Conservation (phyloP, 805 yeast species). For the Teunomyces funiuensis region DNA sequence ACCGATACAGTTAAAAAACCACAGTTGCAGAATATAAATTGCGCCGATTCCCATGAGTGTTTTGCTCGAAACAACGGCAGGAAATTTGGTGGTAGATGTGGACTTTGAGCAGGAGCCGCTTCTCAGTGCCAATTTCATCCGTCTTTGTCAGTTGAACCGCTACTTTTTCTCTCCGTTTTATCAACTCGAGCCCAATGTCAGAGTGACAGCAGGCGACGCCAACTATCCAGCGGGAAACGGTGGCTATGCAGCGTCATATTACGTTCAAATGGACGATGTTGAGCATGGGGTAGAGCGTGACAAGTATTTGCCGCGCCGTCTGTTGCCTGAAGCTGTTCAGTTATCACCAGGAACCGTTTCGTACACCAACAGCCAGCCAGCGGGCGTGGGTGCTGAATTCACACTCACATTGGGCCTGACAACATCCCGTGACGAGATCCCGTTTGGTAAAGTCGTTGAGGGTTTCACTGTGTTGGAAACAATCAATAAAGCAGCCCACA, state of each 20-base stretch:
- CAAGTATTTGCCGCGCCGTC: neutral
- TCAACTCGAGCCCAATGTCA: constrained; percentile 38
- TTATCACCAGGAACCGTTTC: neutral
- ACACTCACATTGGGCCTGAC: constrained; percentile 12
- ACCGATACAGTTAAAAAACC: constrained; percentile 2
- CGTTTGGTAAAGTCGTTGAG: constrained; percentile 55
- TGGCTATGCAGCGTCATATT: constrained; percentile 8
- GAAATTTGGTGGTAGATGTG: constrained; percentile 52
- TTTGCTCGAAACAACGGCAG: constrained; percentile 37
- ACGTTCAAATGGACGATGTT: neutral
- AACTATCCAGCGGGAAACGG: constrained; percentile 32
- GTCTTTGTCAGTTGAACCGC: constrained; percentile 52
- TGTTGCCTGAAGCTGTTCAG: neutral
- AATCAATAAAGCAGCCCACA: constrained; percentile 44
- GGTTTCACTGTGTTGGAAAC: constrained; percentile 47
- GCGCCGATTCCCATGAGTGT: constrained; percentile 36
- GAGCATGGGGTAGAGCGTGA: neutral
- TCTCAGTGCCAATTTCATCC: constrained; percentile 48
- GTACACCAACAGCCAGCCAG: neutral
- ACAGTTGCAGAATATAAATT: constrained; percentile 1
- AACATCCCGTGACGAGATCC: constrained; percentile 26
- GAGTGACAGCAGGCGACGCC: constrained; percentile 51
- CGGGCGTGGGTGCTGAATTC: constrained; percentile 15
- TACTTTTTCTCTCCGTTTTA: constrained; percentile 53
- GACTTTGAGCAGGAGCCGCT: constrained; percentile 31